A percentile compares a stretch with the other conserved stretches of the same genome.
phyloP scores from a whole-genome alignment of 1,284 basidiomycete genomes.

The Microbotryomycetes sp. region DNA sequence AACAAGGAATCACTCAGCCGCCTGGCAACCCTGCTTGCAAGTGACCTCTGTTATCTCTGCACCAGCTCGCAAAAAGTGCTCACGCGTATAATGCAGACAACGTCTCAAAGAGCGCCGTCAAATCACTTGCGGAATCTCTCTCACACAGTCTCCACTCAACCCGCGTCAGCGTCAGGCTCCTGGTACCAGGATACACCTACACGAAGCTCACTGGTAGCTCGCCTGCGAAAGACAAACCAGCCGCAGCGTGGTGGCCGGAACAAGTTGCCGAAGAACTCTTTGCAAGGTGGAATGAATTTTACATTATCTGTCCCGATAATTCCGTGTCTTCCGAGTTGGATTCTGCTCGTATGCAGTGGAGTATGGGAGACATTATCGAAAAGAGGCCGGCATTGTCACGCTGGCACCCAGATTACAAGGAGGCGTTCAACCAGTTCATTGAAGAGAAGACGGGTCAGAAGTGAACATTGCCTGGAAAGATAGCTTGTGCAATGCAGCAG shows the following conservation, averaged over 20 bases:
- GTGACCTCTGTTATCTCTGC: no score
- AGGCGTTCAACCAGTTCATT: slow-evolving; percentile 26
- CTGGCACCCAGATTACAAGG: slow-evolving; percentile 32
- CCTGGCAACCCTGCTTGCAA: slow-evolving; percentile 34
- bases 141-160: slow-evolving; percentile 23
- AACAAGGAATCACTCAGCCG: slow-evolving; percentile 35
- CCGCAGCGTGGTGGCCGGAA: slow-evolving; percentile 31
- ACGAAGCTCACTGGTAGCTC: slow-evolving; percentile 29
- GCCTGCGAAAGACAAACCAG: slow-evolving; percentile 23
- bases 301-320: slow-evolving; percentile 36
- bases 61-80: no score
- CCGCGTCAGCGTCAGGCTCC: slow-evolving; percentile 26
- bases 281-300: slow-evolving; percentile 20
- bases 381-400: slow-evolving; percentile 33
- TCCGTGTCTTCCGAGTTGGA: slow-evolving; percentile 26
- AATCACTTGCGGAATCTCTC: slow-evolving; percentile 24
- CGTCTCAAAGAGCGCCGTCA: slow-evolving; percentile 22
- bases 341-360: slow-evolving; percentile 31
- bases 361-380: slow-evolving; percentile 26
- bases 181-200: slow-evolving; percentile 34
- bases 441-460: slow-evolving; percentile 32
- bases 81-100: no score
- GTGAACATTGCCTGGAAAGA: neutral
- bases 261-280: slow-evolving; percentile 34
- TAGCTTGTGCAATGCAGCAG: slow-evolving; percentile 24